Evolutionary conservation across 805 yeast species (phyloP), one percentile per base, ranked within the genome.

Genomic region (Cyberlindnera meyerae): DNA sequence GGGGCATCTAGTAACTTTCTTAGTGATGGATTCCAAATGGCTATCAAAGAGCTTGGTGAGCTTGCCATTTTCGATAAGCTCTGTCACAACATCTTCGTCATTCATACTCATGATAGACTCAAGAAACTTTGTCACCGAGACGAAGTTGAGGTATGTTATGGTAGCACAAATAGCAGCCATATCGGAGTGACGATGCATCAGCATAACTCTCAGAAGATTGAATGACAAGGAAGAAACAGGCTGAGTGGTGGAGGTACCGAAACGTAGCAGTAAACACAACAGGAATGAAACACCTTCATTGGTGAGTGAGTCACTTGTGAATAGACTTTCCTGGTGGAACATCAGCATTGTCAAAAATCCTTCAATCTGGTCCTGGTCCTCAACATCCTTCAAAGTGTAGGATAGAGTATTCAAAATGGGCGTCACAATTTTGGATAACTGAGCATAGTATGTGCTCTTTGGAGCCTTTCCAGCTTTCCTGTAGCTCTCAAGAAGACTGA

Each of bases 281-380:
- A 71, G 40, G 28, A 59, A 57, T 0, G 63, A 53, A 12, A 65
- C 40, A 20, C 56, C 58, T n/a, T 58, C 57, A 37, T 54, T 57
- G 13, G 57, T 54, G 14, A 73, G 42, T 3, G 58, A 49, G 2
- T 57, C 66, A 11, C 31, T 42, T 5, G 43, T 40, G 39, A 62
- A 57, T 6, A 54, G 41, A n/a, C 49, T 36, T 20, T 53, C 55
- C 33, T 62, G 66, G 18, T 56, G 57, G 25, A 59, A 59, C 40
- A 61, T 44, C 8, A 61, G 27, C 15, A 48, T 38, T 17, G 56
- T 55, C 11, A 60, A 34, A 30, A 58, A 51, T 34, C 57, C 63
- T 48, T 17, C 55, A 35, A 27, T 52, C 51, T 46, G 52, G n/a
- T 42, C 54, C 4, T 27, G 37, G 2, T 51, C 40, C 4, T 45